Percentiles rank a stretch among this genome's conserved stretches.
phyloP scores from a whole-genome alignment of 768 basidiomycete genomes.

The Boletus sp. region DNA sequence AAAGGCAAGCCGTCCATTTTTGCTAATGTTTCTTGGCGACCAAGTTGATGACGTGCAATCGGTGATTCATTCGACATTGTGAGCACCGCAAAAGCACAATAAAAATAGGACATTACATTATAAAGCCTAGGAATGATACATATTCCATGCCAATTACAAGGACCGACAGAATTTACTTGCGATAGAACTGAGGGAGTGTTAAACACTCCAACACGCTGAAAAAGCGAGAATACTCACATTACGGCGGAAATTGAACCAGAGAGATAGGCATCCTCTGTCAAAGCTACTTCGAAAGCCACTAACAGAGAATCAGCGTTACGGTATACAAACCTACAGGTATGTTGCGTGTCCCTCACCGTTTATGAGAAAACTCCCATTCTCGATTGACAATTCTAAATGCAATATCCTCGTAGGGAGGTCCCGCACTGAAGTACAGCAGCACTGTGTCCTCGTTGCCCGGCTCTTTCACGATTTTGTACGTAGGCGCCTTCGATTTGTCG shows the following conservation, averaged over 20 bases:
- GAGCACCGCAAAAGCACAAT: conserved; percentile 12
- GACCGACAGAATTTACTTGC: conserved; percentile 50
- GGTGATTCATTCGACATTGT: conserved; percentile 14
- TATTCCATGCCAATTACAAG: conserved; percentile 15
- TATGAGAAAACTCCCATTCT: conserved; percentile 98
- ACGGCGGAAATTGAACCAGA: conserved; percentile 95
- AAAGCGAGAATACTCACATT: conserved; percentile 56
- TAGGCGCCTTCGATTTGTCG: conserved; percentile 95
- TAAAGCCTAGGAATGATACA: conserved; percentile 18
- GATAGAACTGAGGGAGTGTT: conserved; percentile 60
- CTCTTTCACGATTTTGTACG: conserved; percentile 93
- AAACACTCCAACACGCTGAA: conserved; percentile 11
- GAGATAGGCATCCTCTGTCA: conserved; percentile 91
- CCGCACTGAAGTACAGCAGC: conserved; percentile 89
- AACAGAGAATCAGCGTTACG: conserved; percentile 11
- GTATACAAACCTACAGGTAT: conserved; percentile 6
- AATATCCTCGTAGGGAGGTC: conserved; percentile 98
- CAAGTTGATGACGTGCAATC: not conserved
- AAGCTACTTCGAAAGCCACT: conserved; percentile 97
- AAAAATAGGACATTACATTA: conserved; percentile 29
- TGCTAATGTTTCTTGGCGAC: conserved; percentile 9
- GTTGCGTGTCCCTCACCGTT: conserved; percentile 53
- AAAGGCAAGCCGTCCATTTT: conserved; percentile 14
- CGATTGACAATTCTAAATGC: conserved; percentile 97
- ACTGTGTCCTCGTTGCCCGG: conserved; percentile 95